Percentiles rank a stretch among this genome's conserved stretches.
Evolutionary conservation across 2,329 filamentous ascomycete genomes (phyloP).

Genomic region (Sarocladium brachiariae): DNA sequence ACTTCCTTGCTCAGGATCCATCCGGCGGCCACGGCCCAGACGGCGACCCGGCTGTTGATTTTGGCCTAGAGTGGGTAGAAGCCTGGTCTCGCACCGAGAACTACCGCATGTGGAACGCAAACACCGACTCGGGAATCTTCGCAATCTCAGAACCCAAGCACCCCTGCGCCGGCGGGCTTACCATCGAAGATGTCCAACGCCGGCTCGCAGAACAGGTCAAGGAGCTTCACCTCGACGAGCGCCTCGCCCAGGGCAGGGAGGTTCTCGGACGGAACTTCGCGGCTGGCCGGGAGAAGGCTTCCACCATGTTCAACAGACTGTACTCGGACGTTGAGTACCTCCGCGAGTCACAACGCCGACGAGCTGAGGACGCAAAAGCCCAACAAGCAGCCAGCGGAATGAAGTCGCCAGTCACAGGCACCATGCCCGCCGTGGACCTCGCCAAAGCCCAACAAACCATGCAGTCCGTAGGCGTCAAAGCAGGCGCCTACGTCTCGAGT

Average conservation of each 20-base stretch:
- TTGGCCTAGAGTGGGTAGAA: slow-evolving; percentile 77
- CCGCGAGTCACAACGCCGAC: slow-evolving; percentile 36
- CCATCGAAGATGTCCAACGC: slow-evolving; percentile 89
- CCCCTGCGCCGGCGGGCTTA: slow-evolving; percentile 85
- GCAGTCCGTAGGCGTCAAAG: slow-evolving; percentile 46
- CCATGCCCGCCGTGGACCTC: slow-evolving; percentile 19
- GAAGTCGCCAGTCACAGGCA: slow-evolving; percentile 13
- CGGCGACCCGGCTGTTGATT: slow-evolving; percentile 79
- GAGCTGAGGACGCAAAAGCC: slow-evolving; percentile 31
- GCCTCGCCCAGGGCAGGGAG: slow-evolving; percentile 75
- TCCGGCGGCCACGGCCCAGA: slow-evolving; percentile 55
- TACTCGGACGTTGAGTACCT: slow-evolving; percentile 80
- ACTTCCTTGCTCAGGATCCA: slow-evolving; percentile 48
- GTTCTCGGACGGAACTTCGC: slow-evolving; percentile 84
- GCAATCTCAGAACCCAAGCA: slow-evolving; percentile 91
- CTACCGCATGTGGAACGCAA: slow-evolving; percentile 76
- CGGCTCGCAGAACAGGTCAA: slow-evolving; percentile 86
- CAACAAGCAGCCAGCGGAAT: slow-evolving; percentile 13
- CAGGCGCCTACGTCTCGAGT: slow-evolving; percentile 59
- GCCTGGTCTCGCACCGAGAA: slow-evolving; percentile 85
- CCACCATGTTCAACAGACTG: slow-evolving; percentile 76
- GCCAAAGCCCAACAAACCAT: slow-evolving; percentile 38
- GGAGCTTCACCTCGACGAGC: slow-evolving; percentile 88
- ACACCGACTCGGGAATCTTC: slow-evolving; percentile 82
- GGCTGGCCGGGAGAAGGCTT: slow-evolving; percentile 81